Evolutionary conservation across 176 grass and related monocot genomes (phyloP).

Genomic region (Hsuehochloa calcarea): DNA sequence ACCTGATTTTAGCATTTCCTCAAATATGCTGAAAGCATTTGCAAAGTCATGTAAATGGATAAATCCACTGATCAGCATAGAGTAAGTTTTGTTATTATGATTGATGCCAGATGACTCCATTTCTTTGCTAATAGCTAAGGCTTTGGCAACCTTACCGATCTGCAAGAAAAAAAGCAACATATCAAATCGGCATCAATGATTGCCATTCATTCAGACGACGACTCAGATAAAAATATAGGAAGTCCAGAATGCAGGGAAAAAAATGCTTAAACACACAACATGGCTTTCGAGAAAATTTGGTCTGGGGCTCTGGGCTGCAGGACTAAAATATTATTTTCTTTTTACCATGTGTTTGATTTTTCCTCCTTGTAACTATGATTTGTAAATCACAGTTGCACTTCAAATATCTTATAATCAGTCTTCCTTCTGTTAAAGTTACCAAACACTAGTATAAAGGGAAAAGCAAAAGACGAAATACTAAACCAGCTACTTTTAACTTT

Average conservation of each 20-base stretch:
- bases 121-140: conserved; percentile 68
- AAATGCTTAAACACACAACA: neutral
- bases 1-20: conserved; percentile 84
- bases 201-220: neutral
- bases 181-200: neutral
- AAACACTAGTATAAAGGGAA: neutral
- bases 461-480: neutral
- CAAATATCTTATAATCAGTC: conserved; percentile 4
- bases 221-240: neutral
- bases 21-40: conserved; percentile 90
- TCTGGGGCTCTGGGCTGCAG: neutral
- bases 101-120: conserved; percentile 80
- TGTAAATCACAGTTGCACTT: conserved; percentile 6
- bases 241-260: neutral
- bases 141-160: conserved; percentile 85
- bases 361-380: neutral
- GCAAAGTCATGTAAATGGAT: conserved; percentile 91
- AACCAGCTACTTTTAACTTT: neutral
- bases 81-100: conserved; percentile 97
- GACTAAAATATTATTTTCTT: neutral
- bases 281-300: neutral
- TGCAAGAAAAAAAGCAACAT: conserved; percentile 28
- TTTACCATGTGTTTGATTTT: neutral
- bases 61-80: conserved; percentile 96
- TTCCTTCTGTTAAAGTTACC: neutral